Evolutionary conservation across 352 stramenopile species (phyloP).

Genomic region (Pythium folliculosum): DNA sequence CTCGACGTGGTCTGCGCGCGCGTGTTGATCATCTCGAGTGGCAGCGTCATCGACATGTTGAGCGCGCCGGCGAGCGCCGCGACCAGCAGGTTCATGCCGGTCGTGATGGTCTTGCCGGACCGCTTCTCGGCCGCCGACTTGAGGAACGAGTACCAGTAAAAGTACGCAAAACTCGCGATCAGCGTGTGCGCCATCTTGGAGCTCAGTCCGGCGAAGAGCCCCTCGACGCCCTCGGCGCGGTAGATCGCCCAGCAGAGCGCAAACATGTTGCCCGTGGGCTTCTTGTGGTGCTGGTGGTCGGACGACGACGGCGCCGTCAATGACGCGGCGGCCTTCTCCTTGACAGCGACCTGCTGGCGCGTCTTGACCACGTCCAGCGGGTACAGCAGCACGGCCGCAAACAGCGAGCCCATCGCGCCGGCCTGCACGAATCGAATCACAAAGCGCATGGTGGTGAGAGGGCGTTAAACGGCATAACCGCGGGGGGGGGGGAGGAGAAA

Average conservation of each 20-base stretch:
- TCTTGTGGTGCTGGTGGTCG: constrained; percentile 18
- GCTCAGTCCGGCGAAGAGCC: constrained; percentile 67
- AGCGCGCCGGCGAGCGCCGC: constrained; percentile 79
- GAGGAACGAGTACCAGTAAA: constrained; percentile 87
- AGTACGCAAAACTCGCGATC: constrained; percentile 81
- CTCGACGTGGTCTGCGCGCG: constrained; percentile 64
- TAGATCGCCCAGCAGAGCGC: constrained; percentile 69
- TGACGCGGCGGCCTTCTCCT: not conserved
- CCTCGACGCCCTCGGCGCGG: constrained; percentile 56
- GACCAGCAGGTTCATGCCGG: constrained; percentile 71
- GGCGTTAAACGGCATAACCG: not conserved
- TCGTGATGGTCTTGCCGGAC: constrained; percentile 48
- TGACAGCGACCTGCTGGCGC: constrained; percentile 43
- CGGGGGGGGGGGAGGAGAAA: not conserved
- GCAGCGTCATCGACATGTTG: constrained; percentile 88
- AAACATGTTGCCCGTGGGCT: constrained; percentile 53
- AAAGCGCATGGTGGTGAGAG: too few relatives aligned
- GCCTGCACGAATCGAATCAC: constrained; percentile 33
- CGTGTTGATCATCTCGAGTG: constrained; percentile 88
- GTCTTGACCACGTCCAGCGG: constrained; percentile 82
- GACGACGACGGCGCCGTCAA: too few relatives aligned
- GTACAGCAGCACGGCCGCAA: constrained; percentile 72
- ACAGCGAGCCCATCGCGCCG: constrained; percentile 75
- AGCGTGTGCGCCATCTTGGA: constrained; percentile 81
- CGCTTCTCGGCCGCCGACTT: constrained; percentile 64